A percentile compares a stretch with the other conserved stretches of the same genome.
These are phyloP conservation scores for Pyricularia grisea DNA, from an alignment of 2,329 filamentous ascomycete species.

Conservation along the genomic window DNA sequence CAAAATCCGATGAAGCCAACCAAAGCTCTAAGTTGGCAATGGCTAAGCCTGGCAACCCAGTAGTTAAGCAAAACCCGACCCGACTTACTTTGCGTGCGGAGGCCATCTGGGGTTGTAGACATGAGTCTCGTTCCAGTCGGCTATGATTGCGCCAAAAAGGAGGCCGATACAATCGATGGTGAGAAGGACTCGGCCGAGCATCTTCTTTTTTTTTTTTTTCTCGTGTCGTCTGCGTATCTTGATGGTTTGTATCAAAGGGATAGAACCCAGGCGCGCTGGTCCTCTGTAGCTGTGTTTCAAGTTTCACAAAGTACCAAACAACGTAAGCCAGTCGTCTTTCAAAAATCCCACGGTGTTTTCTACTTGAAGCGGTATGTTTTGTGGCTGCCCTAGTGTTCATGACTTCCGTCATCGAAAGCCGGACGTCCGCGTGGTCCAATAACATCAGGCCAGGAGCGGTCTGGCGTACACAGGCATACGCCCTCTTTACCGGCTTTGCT, in stretches of 20 bases:
- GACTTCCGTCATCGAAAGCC: not conserved
- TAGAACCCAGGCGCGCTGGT: not conserved
- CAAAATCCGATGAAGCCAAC: not conserved
- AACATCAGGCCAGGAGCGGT: not conserved
- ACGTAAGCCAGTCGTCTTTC: not conserved
- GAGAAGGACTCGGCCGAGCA: slow-evolving; percentile 30
- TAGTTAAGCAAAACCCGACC: not conserved
- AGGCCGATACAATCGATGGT: slow-evolving; percentile 27
- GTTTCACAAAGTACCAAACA: not conserved
- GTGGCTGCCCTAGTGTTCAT: not conserved
- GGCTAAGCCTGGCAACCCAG: not conserved
- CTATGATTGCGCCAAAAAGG: slow-evolving; percentile 25
- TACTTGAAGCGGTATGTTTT: not conserved
- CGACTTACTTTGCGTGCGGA: slow-evolving; percentile 32
- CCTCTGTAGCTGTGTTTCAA: not conserved
- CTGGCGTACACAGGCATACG: not conserved
- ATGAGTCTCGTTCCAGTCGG: slow-evolving; percentile 30
- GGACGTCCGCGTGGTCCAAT: not conserved
- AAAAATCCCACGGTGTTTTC: not conserved
- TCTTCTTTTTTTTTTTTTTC: slow-evolving; percentile 8
- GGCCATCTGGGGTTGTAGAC: slow-evolving; percentile 33
- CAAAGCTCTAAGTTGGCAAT: not conserved
- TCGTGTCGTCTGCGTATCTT: not conserved
- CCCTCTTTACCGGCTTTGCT: too few relatives aligned
- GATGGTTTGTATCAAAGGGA: not conserved